Evolutionary conservation across 148 eudicot genomes (phyloP).

Genomic region (Euryodendron excelsum): DNA sequence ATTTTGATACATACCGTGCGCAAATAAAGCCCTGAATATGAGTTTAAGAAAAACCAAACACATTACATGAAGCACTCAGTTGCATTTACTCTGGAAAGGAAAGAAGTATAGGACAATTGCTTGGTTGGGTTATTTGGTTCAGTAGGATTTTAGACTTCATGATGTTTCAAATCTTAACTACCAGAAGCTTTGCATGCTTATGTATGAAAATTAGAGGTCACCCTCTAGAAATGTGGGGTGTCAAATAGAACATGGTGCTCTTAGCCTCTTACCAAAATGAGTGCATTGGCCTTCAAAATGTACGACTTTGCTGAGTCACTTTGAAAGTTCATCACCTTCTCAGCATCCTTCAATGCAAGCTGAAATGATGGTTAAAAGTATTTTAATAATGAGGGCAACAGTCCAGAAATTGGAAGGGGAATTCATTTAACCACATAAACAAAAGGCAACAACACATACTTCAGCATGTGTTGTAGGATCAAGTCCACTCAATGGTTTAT

Average conservation of each 20-base stretch:
- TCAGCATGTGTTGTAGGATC: conserved; percentile 92
- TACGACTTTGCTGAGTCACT: conserved; percentile 49
- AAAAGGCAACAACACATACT: conserved; percentile 39
- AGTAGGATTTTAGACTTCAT: background rate
- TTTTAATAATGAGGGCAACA: background rate
- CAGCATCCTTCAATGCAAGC: conserved; percentile 98
- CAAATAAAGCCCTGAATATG: background rate
- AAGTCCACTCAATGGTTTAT: conserved; percentile 70
- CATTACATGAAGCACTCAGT: background rate
- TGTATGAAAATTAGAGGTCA: background rate
- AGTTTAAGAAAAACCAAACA: background rate
- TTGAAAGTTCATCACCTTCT: conserved; percentile 57
- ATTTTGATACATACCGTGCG: no score
- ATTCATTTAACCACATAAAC: background rate
- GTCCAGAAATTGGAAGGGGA: background rate
- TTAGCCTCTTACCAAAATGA: conserved; percentile 81
- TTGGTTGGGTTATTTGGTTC: background rate
- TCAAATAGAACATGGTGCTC: conserved; percentile 8
- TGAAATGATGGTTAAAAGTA: conserved; percentile 29
- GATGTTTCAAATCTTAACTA: background rate
- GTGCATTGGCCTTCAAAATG: conserved; percentile 75
- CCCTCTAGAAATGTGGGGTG: background rate
- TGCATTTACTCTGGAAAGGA: background rate
- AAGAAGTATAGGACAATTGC: background rate
- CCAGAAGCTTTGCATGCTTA: background rate